Percentiles rank a stretch among this genome's conserved stretches.
phyloP scores from a whole-genome alignment of 2,329 filamentous ascomycete genomes.

The Orbilia blumenaviensis region DNA sequence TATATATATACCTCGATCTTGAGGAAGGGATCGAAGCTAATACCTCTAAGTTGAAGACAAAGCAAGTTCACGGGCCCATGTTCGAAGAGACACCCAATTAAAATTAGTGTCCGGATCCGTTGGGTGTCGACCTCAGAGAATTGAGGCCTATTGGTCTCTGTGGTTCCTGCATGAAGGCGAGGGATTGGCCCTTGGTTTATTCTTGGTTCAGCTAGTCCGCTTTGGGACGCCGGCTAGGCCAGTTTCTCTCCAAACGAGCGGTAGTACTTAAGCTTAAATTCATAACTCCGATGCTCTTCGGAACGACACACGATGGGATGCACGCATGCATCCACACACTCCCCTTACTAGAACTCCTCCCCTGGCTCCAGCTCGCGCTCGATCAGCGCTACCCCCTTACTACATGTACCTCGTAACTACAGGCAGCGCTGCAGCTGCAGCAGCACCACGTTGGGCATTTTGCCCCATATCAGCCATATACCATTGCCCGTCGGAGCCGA shows the following conservation, averaged over 20 bases:
- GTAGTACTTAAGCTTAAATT: slow-evolving; percentile 7
- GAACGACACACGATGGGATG: neutral
- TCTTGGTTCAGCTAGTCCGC: slow-evolving; percentile 10
- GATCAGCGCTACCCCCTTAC: slow-evolving; percentile 6
- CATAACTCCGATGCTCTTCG: slow-evolving; percentile 20
- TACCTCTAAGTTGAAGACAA: neutral
- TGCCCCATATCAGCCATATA: too few relatives aligned
- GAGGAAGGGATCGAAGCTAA: too few relatives aligned
- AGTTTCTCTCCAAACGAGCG: neutral
- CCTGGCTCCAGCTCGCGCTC: slow-evolving; percentile 10
- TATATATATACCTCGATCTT: neutral
- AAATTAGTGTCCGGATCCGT: slow-evolving; percentile 12
- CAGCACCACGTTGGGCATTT: too few relatives aligned
- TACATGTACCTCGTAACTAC: too few relatives aligned
- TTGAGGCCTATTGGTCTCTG: neutral
- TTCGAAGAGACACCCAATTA: slow-evolving; percentile 11
- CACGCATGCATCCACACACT: neutral
- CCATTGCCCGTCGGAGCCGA: too few relatives aligned
- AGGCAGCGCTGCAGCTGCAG: too few relatives aligned
- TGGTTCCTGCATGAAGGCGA: slow-evolving; percentile 11
- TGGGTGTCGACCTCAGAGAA: neutral
- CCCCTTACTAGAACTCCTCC: neutral
- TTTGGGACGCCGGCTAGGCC: neutral
- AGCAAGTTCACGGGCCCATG: slow-evolving; percentile 1
- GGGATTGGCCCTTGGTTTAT: slow-evolving; percentile 19